Conservation (phyloP, 2,329 filamentous ascomycete genomes). For the Tolypocladium sp. region DNA sequence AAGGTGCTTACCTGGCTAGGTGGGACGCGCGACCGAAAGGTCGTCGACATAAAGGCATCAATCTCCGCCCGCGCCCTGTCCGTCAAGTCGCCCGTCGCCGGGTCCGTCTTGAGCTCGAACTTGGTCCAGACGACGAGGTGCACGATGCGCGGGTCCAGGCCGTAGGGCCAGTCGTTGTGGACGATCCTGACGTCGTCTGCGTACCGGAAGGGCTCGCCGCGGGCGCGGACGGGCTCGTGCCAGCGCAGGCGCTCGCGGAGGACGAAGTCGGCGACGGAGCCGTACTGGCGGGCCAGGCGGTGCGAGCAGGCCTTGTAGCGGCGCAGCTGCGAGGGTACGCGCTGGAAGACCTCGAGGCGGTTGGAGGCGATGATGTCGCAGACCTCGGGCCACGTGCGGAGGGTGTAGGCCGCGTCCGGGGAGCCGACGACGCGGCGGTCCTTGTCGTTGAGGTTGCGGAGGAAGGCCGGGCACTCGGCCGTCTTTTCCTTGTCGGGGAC, state of each 20-base stretch:
- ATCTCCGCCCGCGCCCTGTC: conserved; percentile 54
- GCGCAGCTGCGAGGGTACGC: conserved; percentile 68
- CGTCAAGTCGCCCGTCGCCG: conserved; percentile 56
- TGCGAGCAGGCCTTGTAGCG: conserved; percentile 65
- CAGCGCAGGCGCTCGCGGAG: conserved; percentile 62
- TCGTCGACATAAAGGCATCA: conserved; percentile 58
- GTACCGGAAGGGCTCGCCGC: conserved; percentile 30
- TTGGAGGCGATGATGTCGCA: conserved; percentile 53
- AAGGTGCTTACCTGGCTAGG: conserved; percentile 39
- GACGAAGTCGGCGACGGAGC: conserved; percentile 71
- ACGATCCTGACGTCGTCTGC: conserved; percentile 61
- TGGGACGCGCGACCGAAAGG: conserved; percentile 49
- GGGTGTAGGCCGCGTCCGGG: conserved; percentile 55
- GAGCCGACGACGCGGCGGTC: conserved; percentile 62
- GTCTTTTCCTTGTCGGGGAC: conserved; percentile 54
- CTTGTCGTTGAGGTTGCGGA: conserved; percentile 55
- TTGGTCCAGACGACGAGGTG: conserved; percentile 94
- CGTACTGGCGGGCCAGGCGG: conserved; percentile 55
- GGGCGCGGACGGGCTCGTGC: conserved; percentile 34
- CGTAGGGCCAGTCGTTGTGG: conserved; percentile 92
- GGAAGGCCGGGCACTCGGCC: conserved; percentile 60
- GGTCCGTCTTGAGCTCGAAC: conserved; percentile 66
- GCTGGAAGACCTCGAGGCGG: conserved; percentile 66
- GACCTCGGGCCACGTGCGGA: conserved; percentile 63
- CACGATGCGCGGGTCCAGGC: conserved; percentile 65